A percentile compares a stretch with the other conserved stretches of the same genome.
Evolutionary conservation across 768 basidiomycete species (phyloP).

Genomic region (Mycena crocata): DNA sequence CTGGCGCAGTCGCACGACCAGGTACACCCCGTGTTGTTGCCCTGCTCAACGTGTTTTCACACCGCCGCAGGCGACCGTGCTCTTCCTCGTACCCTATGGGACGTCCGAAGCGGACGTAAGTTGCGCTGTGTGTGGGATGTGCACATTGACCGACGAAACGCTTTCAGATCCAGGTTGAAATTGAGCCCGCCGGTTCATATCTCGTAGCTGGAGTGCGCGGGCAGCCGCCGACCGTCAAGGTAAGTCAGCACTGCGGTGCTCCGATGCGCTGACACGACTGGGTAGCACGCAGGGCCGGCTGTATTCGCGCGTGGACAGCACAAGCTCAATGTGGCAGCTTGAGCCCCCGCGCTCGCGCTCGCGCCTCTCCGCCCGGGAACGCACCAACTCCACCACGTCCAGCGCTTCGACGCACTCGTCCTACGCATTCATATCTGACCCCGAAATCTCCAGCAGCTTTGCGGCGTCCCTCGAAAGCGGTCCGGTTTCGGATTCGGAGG

Average conservation of each 20-base stretch:
- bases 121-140: constrained; percentile 32
- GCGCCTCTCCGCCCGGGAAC: constrained; percentile 68
- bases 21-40: constrained; percentile 52
- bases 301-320: constrained; percentile 75
- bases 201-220: constrained; percentile 81
- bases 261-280: background rate
- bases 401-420: constrained; percentile 85
- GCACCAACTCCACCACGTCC: constrained; percentile 81
- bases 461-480: constrained; percentile 84
- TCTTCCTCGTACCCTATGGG: constrained; percentile 67
- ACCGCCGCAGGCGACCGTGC: constrained; percentile 20
- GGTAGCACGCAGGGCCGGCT: constrained; percentile 72
- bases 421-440: constrained; percentile 85
- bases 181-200: constrained; percentile 68
- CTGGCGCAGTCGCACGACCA: constrained; percentile 89
- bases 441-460: constrained; percentile 87
- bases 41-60: constrained; percentile 27
- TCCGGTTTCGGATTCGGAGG: constrained; percentile 79
- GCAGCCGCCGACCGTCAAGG: constrained; percentile 80
- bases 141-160: background rate
- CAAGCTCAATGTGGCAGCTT: constrained; percentile 82
- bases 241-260: constrained; percentile 42
- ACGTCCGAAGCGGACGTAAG: constrained; percentile 76
- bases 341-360: constrained; percentile 66
- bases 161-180: constrained; percentile 41